These are phyloP conservation scores for Fonsecaea multimorphosa DNA, from an alignment of 2,329 filamentous ascomycete genomes.

Conservation along the genomic window DNA sequence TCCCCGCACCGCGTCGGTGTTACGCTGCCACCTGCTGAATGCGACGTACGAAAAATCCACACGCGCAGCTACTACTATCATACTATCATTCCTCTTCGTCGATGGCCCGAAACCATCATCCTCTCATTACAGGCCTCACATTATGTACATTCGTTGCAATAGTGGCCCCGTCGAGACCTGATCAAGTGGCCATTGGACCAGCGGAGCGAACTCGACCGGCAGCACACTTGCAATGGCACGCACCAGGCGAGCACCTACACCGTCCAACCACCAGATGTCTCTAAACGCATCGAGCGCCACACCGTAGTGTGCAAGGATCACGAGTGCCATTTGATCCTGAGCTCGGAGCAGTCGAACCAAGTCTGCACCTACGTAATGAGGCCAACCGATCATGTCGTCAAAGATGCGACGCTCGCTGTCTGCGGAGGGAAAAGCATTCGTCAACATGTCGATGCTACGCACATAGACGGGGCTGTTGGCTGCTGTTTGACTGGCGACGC, in stretches of 20 bases:
- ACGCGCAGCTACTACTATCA: no score
- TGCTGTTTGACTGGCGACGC: background rate
- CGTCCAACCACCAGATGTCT: constrained; percentile 11
- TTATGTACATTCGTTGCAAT: constrained; percentile 6
- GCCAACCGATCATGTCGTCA: constrained; percentile 17
- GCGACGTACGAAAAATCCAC: no score
- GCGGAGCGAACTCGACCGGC: background rate
- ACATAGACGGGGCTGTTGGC: constrained; percentile 9
- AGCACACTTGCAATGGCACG: constrained; percentile 2
- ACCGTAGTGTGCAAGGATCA: constrained; percentile 11
- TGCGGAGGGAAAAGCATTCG: constrained; percentile 10
- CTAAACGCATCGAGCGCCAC: constrained; percentile 12
- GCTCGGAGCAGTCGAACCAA: constrained; percentile 13
- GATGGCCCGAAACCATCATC: no score
- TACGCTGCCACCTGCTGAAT: no score
- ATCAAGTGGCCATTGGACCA: constrained; percentile 9
- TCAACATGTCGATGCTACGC: constrained; percentile 17
- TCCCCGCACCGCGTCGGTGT: no score
- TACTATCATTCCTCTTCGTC: no score
- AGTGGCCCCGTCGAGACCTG: background rate
- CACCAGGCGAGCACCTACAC: constrained; percentile 8
- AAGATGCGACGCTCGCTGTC: constrained; percentile 10
- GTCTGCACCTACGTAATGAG: constrained; percentile 10
- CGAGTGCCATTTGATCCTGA: constrained; percentile 15
- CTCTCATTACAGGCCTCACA: background rate